Base-by-base conservation (phyloP, 768 basidiomycete species). In the Lepiota subincarnata region DNA sequence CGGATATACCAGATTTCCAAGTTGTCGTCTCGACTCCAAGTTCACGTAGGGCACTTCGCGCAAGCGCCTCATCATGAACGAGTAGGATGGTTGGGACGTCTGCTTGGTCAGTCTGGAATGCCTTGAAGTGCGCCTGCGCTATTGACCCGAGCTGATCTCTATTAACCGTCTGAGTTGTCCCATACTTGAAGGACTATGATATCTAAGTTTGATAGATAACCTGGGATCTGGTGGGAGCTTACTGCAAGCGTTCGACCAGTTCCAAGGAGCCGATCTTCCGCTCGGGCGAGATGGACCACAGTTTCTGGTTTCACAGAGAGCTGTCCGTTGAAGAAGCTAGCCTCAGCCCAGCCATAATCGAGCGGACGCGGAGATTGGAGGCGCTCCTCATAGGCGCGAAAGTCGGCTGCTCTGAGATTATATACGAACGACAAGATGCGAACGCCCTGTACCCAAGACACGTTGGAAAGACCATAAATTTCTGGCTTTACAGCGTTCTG, bases 21-120 rank as follows among this genome's bases (percentile, higher is more conserved):
- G 43, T 40, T n/a, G 64, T 64, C 6, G 66, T 66, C 35, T 80
- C 68, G 14, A 82, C 62, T 10, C 73, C 75, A 11, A 75, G 66
- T 26, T 69, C 71, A 14, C 58, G 57, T 6, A 84, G 66, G 8
- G 73, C 64, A n/a, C 67, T 67, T 5, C 65, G 59, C 0, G 77
- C 70, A 56, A 72, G 62, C 37, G 70, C 62, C 53, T 73, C 68
- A 22, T 76, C 67, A 39, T 76, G 69, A 2, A 82, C 76, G 6
- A 84, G 70, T 4, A 84, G 62, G 20, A 83, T 59, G 46, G 73
- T 60, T 0, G 80, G 79, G 2, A 44, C 19, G 4, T 31, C 40
- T 6, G 57, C 42, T 13, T 20, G 42, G 14, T 42, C n/a, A 40
- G 38, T n/a, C 19, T 52, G 51, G 26, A 52, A 38, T 8, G 52